Conservation (phyloP, 345 rosid genomes). For the Euphorbia lathyris region DNA sequence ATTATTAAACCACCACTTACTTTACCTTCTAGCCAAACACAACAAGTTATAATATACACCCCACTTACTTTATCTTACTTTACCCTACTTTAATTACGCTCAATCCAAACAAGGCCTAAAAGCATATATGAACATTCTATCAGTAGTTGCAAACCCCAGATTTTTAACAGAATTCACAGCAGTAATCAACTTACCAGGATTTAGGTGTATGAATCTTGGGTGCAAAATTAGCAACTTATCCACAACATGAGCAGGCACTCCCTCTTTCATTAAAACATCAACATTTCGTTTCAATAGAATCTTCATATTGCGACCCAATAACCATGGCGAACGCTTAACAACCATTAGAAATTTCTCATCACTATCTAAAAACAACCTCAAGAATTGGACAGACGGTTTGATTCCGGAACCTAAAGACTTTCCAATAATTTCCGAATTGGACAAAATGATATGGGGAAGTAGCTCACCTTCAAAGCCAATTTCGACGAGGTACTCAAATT, state of each 20-base stretch:
- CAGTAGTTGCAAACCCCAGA: constrained; percentile 14
- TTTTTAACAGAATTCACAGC: constrained; percentile 14
- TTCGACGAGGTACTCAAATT: constrained; percentile 17
- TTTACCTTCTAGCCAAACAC: too few species aligned
- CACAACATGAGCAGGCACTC: constrained; percentile 9
- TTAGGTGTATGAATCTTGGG: constrained; percentile 8
- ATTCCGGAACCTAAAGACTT: constrained; percentile 15
- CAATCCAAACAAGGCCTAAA: too few species aligned
- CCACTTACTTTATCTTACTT: too few species aligned
- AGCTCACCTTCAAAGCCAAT: constrained; percentile 20
- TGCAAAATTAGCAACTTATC: neutral
- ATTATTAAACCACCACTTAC: too few species aligned
- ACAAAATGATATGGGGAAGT: constrained; percentile 15
- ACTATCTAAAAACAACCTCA: constrained; percentile 9
- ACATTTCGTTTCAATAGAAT: constrained; percentile 17
- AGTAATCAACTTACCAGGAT: constrained; percentile 7
- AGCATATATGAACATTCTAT: constrained; percentile 18
- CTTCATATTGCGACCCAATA: constrained; percentile 2
- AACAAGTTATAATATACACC: too few species aligned
- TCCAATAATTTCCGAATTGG: constrained; percentile 6
- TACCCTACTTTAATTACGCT: too few species aligned
- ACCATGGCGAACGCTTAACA: constrained; percentile 17
- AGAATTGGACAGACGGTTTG: constrained; percentile 19
- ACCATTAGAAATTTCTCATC: constrained; percentile 12
- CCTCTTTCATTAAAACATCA: constrained; percentile 18